Evolutionary conservation across 2,329 filamentous ascomycete species (phyloP), one percentile per base, ranked within the genome.

Genomic region (Ascochyta pisi): DNA sequence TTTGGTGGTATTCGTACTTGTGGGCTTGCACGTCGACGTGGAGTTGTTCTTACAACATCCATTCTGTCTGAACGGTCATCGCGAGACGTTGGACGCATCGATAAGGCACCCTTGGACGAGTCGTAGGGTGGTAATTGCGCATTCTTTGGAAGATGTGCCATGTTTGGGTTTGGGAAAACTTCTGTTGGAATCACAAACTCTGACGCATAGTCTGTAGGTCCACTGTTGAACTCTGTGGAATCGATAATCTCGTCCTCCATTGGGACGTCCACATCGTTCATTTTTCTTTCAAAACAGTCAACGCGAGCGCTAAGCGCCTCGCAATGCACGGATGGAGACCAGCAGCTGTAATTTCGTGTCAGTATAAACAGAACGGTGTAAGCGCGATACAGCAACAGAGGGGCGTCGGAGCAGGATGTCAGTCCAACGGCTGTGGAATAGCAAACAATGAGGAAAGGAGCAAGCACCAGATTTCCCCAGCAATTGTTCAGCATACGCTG

Each of bases 201-300:
- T 29, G 56, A 45, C 35, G 51, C 46, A 34, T 63, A 51, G 22
- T 69, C 60, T 2, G 67, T 27, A 10, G 43, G 26, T 1, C 42
- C 53, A 48, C 34, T 70, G 50, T 74, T 75, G n/a, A 68, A 41
- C 47, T 76, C 73, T 16, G 73, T 75, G 10, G 72, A 68, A 24
- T 72, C 54, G 15, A 74, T 58, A 8, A 64, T 59, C 31, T 70
- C 73, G 16, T 71, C 70, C 13, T 60, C 67, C 66, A 74, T 74
- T n/a, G 60, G 47, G 37, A 63, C 65, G 50, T 73, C 70, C 19
- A 63, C 63, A 39, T 67, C 64, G 10, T 70, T 68, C 66, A 73
- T 71, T 27, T 47, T 57, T 58, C 47, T 43, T 48, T n/a, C n/a
- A n/a, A n/a, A 22, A n/a, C 15, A 41, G 45, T 40, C 39, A 43